These are phyloP conservation scores for Fomitopsis schrenkii DNA, from an alignment of 1,284 basidiomycete species.

Conservation along the genomic window DNA sequence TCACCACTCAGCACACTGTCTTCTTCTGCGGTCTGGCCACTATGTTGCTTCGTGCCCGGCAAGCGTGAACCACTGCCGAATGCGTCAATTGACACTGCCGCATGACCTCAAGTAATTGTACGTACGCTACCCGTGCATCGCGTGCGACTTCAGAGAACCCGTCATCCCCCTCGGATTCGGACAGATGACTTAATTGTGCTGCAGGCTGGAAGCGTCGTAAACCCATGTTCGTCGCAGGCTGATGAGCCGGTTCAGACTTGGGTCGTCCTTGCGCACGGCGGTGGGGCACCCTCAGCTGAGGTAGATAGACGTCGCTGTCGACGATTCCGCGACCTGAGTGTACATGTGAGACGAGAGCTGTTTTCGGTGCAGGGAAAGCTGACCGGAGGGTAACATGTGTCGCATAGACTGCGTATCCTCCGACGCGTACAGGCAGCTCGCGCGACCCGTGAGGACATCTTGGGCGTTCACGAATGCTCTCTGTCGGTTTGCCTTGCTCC, in stretches of 20 bases:
- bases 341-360: neutral
- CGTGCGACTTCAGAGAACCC: constrained; percentile 57
- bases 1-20: constrained; percentile 62
- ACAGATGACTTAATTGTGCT: constrained; percentile 15
- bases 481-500: constrained; percentile 49
- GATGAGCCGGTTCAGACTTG: neutral
- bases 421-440: constrained; percentile 47
- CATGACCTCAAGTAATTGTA: constrained; percentile 3
- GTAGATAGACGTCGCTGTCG: constrained; percentile 51
- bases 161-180: constrained; percentile 67
- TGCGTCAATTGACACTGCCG: neutral
- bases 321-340: constrained; percentile 33
- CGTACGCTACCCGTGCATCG: constrained; percentile 65
- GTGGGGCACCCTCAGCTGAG: constrained; percentile 43
- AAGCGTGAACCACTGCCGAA: constrained; percentile 47
- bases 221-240: neutral
- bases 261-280: neutral
- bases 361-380: constrained; percentile 1
- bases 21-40: constrained; percentile 34
- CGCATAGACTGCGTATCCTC: neutral
- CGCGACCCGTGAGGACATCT: constrained; percentile 66
- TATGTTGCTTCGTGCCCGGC: constrained; percentile 28
- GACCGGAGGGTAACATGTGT: constrained; percentile 2
- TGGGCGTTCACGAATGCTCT: constrained; percentile 66
- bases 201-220: neutral